Conservation (phyloP, 176 grass and related monocot species). For the Juncus inflexus region DNA sequence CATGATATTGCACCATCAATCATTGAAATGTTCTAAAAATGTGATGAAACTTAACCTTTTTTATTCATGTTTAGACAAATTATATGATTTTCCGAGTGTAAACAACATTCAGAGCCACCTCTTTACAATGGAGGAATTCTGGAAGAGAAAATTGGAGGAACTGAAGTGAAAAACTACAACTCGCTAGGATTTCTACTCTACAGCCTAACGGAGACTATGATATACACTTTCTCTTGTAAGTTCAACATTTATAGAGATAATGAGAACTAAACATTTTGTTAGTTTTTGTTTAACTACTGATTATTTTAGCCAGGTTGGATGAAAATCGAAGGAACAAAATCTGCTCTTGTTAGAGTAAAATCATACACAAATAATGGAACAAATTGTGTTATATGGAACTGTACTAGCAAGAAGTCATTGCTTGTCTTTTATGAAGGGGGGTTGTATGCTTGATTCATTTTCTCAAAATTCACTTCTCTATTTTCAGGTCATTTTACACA, state of each 20-base stretch:
- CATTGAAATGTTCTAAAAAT: too few relatives aligned
- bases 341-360: slow-evolving; percentile 56
- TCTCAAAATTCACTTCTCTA: slow-evolving; percentile 63
- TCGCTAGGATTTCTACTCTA: slow-evolving; percentile 68
- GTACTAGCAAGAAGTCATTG: slow-evolving; percentile 56
- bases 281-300: too few relatives aligned
- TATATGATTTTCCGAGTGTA: too few relatives aligned
- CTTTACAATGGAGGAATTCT: slow-evolving; percentile 81
- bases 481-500: slow-evolving; percentile 51
- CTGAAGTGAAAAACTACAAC: slow-evolving; percentile 36
- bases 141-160: slow-evolving; percentile 30
- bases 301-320: too few relatives aligned
- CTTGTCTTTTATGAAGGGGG: slow-evolving; percentile 88
- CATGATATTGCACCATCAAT: too few relatives aligned
- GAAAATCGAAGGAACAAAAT: slow-evolving; percentile 46
- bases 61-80: too few relatives aligned
- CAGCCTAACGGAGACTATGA: slow-evolving; percentile 50
- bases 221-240: slow-evolving; percentile 92
- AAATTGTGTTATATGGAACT: slow-evolving; percentile 57
- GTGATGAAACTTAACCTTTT: too few relatives aligned
- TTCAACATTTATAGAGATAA: neutral
- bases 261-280: too few relatives aligned
- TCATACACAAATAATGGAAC: slow-evolving; percentile 40
- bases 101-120: slow-evolving; percentile 60
- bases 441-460: slow-evolving; percentile 46